A percentile compares a stretch with the other conserved stretches of the same genome.
Evolutionary conservation across 306 rosid genomes (phyloP).

Genomic region (Cercis canadensis): DNA sequence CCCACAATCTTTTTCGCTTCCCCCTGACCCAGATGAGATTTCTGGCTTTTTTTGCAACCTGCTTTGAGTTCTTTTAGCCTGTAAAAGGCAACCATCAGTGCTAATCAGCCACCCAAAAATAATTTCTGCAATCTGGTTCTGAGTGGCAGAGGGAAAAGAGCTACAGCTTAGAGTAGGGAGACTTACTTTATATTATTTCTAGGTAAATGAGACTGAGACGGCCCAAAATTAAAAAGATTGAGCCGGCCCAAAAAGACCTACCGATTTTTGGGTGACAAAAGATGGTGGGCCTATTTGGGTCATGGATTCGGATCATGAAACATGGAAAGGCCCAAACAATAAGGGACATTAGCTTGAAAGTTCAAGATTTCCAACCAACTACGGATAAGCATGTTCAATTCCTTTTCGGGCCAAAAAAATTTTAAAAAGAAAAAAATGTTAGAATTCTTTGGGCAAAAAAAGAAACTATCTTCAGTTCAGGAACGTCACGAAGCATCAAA

Average conservation of each 20-base stretch:
- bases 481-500: too few species aligned
- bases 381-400: not conserved
- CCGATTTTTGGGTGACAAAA: too few species aligned
- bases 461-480: too few species aligned
- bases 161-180: not conserved
- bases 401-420: too few species aligned
- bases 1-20: slow-evolving; percentile 17
- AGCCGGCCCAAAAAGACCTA: too few species aligned
- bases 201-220: not conserved
- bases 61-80: slow-evolving; percentile 17
- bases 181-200: not conserved
- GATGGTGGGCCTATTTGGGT: not conserved
- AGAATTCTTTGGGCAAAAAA: too few species aligned
- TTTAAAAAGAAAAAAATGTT: too few species aligned
- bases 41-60: slow-evolving; percentile 20
- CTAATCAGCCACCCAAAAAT: slow-evolving; percentile 11
- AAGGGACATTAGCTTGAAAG: not conserved
- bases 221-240: too few species aligned
- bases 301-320: not conserved
- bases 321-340: not conserved
- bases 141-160: slow-evolving; percentile 35
- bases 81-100: slow-evolving; percentile 19
- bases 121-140: slow-evolving; percentile 38
- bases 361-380: not conserved
- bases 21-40: slow-evolving; percentile 31